Evolutionary conservation across 2,329 filamentous ascomycete genomes (phyloP).

Genomic region (Colletotrichum theobromicola): DNA sequence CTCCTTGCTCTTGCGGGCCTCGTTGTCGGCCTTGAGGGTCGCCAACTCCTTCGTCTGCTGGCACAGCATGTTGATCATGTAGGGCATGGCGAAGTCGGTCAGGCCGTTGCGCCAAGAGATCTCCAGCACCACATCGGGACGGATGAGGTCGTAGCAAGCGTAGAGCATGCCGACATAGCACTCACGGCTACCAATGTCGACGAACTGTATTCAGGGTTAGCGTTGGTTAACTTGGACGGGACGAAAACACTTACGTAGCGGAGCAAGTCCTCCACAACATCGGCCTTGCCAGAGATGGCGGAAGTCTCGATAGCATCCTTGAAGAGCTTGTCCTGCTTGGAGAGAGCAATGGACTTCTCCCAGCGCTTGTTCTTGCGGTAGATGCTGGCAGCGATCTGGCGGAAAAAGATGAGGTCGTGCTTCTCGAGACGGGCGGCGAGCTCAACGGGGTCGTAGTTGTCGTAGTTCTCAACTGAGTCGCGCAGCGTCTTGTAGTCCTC

Average conservation of each 20-base stretch:
- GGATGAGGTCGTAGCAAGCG: constrained; percentile 96
- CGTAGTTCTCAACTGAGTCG: constrained; percentile 97
- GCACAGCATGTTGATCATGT: constrained; percentile 98
- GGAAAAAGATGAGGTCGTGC: constrained; percentile 98
- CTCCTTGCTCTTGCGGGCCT: constrained; percentile 85
- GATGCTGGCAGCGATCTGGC: constrained; percentile 96
- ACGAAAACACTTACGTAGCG: constrained; percentile 80
- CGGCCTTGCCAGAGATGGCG: constrained; percentile 86
- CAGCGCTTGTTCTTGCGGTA: constrained; percentile 99
- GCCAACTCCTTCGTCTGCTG: constrained; percentile 90
- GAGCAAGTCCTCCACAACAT: constrained; percentile 93
- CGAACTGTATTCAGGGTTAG: constrained; percentile 71
- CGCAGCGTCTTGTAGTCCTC: constrained; percentile 99
- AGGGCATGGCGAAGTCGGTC: constrained; percentile 98
- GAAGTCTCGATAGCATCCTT: constrained; percentile 99
- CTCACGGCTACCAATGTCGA: constrained; percentile 98
- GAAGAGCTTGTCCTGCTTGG: constrained; percentile 99
- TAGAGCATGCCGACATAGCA: constrained; percentile 99
- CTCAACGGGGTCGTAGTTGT: constrained; percentile 97
- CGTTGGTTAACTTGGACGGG: neutral
- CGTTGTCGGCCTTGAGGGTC: constrained; percentile 90
- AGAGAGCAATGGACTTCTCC: constrained; percentile 98
- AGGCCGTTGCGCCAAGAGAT: constrained; percentile 96
- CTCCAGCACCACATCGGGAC: constrained; percentile 90
- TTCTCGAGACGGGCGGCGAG: constrained; percentile 93